Percentiles rank a stretch among this genome's conserved stretches.
Evolutionary conservation across 1,284 basidiomycete genomes (phyloP).

Genomic region (Flammula alnicola): DNA sequence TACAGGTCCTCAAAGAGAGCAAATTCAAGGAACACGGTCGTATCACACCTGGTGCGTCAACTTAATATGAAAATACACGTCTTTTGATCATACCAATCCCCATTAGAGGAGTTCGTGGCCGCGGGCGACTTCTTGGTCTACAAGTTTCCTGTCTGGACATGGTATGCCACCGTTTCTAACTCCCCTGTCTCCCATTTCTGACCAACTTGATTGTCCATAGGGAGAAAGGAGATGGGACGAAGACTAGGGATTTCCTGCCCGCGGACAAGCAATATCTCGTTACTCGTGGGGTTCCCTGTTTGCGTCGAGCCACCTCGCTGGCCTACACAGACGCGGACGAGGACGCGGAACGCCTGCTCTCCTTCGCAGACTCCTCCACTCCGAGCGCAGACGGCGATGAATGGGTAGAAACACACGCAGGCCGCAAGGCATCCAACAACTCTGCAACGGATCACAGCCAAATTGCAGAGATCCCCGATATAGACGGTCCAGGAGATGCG

Average conservation of each 20-base stretch:
- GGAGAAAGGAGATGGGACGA: conserved; percentile 88
- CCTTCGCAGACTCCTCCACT: conserved; percentile 67
- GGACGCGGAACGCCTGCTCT: conserved; percentile 88
- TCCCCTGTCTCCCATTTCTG: not conserved
- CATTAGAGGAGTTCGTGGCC: conserved; percentile 90
- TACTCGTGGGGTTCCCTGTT: conserved; percentile 90
- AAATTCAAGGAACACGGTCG: conserved; percentile 99
- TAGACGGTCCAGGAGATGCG: conserved; percentile 54
- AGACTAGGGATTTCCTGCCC: conserved; percentile 91
- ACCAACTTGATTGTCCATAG: conserved; percentile 43
- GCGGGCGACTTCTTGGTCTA: conserved; percentile 94
- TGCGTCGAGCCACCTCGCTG: conserved; percentile 88
- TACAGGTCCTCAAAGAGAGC: conserved; percentile 92
- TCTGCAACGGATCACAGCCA: conserved; percentile 58
- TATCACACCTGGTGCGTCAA: conserved; percentile 87
- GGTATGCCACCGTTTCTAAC: conserved; percentile 53
- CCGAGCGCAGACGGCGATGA: conserved; percentile 67
- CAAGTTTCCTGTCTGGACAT: conserved; percentile 96
- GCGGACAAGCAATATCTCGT: conserved; percentile 96
- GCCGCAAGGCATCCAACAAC: conserved; percentile 58
- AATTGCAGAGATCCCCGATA: conserved; percentile 86
- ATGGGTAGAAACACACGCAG: conserved; percentile 88
- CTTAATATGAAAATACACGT: conserved; percentile 15
- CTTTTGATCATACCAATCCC: conserved; percentile 25
- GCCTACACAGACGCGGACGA: conserved; percentile 95